Conservation (phyloP, 2,329 filamentous ascomycete genomes). For the Botryosphaeria agaves region DNA sequence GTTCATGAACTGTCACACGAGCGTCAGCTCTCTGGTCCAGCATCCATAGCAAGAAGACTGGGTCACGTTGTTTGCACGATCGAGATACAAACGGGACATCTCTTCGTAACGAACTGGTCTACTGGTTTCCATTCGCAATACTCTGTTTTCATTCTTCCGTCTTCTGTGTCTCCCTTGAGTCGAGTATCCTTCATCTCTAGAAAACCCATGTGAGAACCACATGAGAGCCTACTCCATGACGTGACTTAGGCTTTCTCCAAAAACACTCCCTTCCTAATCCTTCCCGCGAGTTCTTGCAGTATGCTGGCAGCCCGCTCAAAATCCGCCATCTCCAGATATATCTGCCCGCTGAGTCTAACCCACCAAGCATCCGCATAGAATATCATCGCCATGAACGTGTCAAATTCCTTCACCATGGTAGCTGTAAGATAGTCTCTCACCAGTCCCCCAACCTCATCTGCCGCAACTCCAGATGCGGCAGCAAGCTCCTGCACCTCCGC, state of each 20-base stretch:
- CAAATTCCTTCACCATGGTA: constrained; percentile 37
- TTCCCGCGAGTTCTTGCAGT: constrained; percentile 38
- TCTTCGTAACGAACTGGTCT: no score
- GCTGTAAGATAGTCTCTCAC: constrained; percentile 41
- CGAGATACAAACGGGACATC: no score
- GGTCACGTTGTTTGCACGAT: no score
- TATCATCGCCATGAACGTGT: constrained; percentile 54
- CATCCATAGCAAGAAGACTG: no score
- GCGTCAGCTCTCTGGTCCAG: no score
- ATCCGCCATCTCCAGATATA: constrained; percentile 66
- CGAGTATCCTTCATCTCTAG: no score
- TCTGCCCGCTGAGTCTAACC: constrained; percentile 60
- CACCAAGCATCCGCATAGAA: constrained; percentile 46
- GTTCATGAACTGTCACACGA: no score
- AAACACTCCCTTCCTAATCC: constrained; percentile 29
- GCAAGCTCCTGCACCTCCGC: constrained; percentile 12
- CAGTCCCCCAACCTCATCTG: constrained; percentile 5
- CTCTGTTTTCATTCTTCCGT: no score
- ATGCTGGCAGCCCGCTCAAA: constrained; percentile 51
- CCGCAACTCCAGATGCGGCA: constrained; percentile 5
- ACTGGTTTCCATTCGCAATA: no score
- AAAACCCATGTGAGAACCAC: no score
- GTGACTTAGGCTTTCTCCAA: constrained; percentile 2
- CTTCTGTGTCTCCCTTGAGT: no score
- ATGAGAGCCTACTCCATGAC: constrained; percentile 1